phyloP scores from a whole-genome alignment of 2,329 filamentous ascomycete genomes.

The Beauveria bassiana region DNA sequence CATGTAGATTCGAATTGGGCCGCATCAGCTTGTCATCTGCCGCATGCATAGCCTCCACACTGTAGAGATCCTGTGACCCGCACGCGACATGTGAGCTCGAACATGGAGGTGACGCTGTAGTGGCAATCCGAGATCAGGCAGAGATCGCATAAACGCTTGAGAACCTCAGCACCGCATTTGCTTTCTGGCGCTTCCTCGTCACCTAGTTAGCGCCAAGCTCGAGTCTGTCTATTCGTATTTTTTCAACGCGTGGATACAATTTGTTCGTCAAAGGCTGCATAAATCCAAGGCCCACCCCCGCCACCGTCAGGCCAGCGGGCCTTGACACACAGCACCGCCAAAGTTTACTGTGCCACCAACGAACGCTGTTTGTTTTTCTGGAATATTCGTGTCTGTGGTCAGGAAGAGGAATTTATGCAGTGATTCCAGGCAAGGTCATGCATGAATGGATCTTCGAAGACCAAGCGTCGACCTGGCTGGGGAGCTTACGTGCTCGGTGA shows the following conservation, averaged over 20 bases:
- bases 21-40: not conserved
- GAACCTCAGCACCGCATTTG: not conserved
- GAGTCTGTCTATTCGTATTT: not conserved
- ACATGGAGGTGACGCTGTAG: not conserved
- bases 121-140: not conserved
- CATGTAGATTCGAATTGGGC: not conserved
- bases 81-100: constrained; percentile 5
- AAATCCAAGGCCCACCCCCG: constrained; percentile 2
- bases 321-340: not conserved
- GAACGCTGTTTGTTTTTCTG: not conserved
- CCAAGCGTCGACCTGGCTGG: constrained; percentile 69
- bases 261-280: not conserved
- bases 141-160: not conserved
- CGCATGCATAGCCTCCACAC: not conserved
- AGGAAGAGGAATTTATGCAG: not conserved
- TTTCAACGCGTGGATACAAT: not conserved
- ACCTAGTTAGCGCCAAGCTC: not conserved
- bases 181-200: not conserved
- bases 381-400: not conserved
- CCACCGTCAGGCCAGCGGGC: constrained; percentile 1
- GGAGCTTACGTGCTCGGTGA: constrained; percentile 90
- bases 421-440: constrained; percentile 18
- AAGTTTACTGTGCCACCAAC: not conserved
- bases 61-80: not conserved
- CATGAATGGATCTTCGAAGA: constrained; percentile 44